Base-by-base conservation (phyloP, 495 filamentous ascomycete species). In the Aspergillus coremiiformis region DNA sequence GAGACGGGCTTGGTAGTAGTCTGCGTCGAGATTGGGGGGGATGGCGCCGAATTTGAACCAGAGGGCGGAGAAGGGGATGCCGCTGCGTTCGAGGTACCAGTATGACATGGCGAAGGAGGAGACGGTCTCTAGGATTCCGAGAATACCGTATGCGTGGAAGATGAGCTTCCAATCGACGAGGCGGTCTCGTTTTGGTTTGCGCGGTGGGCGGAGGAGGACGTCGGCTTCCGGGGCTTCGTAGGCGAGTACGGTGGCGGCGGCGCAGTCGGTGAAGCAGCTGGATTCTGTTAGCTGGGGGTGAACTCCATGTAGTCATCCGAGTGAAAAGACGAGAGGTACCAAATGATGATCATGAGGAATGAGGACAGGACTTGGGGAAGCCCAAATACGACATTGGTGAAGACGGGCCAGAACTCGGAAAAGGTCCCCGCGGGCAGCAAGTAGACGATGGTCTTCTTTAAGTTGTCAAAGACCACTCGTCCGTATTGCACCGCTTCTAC, bases 331-430 rank as follows among this genome's bases (percentile, higher is more conserved):
- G 0, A 77, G 59, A 82, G 82, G 57, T 79, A 84, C 66, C 84
- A 73, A 47, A 83, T 82, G 43, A 82, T 78, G 39, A 83, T 82
- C 83, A 86, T 86, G 30, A 85, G 66, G 64, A 87, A 88, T 2
- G 76, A 80, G 2, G 77, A 82, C 23, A 87, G 68, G 17, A 83
- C 74, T 54, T 85, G 82, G 3, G 85, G 85, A 15, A 88, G 64
- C 2, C 85, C 85, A 55, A 88, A 83, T 5, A 82, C 41, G 22
- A 88, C 79, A 52, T 82, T 85, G 9, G 77, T 81, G 58, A 87
- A 69, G 14, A 88, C 78, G 0, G 85, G 84, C 84, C 81, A 67
- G 65, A 87, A 80, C 56, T 87, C 84, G 11, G 75, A 79, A 62
- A 85, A 88, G 20, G 69, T 76, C 4, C 84, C 84, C 1, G 85